Evolutionary conservation across 1,139 yeast genomes (phyloP), one percentile per base, ranked within the genome.

Genomic region (Nakaseomyces glabratus): DNA sequence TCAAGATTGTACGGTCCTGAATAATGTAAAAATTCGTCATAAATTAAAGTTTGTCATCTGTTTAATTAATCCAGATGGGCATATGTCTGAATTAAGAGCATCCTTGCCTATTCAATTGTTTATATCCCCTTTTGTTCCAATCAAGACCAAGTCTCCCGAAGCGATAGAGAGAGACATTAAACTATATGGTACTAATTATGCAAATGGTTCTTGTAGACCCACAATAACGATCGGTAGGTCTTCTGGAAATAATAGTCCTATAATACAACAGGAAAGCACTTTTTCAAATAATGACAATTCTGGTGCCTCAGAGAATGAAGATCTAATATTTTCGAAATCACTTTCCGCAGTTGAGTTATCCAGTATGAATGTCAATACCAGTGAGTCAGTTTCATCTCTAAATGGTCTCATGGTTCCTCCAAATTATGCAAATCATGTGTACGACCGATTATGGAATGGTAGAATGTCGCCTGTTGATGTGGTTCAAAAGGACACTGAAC

Each of bases 381-480:
- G 45, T 19, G 43, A 41, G 22, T 34, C 44, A n/a, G 38, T 38
- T 24, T 39, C 42, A 18, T 26, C 30, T n/a, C 45, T 45, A 4
- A 47, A 56, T 10, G 48, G 44, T 11, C 34, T 55, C 21, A 42
- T 76, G 59, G 95, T 96, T 1, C 97, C 97, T 3, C 98, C 98
- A 18, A 70, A 81, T 42, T 90, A 90, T 53, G 86, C 78, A 41
- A 76, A 71, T 41, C 95, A 85, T 55, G 73, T 86, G 23, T 86
- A 82, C 57, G 98, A 90, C 58, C 63, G 86, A 38, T 61, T 90
- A 24, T 88, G 88, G 88, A 67, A 71, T 23, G 94, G 81, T 38
- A 65, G 30, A 11, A 26, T 26, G 20, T 26, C 30, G 3, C 30
- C 30, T 9, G 30, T 26, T 11, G 30, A 26, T 6, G 21, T 26